Evolutionary conservation across 345 rosid species (phyloP), one percentile per base, ranked within the genome.

Genomic region (Syzygium aromaticum): DNA sequence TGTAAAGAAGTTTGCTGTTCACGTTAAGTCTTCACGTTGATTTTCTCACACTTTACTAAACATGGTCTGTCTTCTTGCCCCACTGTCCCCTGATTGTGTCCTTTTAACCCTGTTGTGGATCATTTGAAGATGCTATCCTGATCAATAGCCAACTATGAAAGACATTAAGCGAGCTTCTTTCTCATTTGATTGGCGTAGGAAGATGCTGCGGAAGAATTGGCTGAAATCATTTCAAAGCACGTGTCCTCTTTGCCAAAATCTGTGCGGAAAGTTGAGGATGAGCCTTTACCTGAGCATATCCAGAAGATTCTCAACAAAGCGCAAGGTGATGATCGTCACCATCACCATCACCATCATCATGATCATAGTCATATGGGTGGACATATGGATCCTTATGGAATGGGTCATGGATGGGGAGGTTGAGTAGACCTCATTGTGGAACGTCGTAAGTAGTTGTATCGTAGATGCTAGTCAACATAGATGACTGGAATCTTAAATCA

Each of bases 181-280:
- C 38, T 64, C 56, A 11, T 33, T 11, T 40, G 83, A 63, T 73
- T 83, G 82, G 57, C 90, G 85, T 91, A 97, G 99, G 98, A 89
- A 90, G 90, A 91, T 90, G 88, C 85, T 88, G 93, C 96, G 5
- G 91, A 90, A 51, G 97, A 97, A 92, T 88, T 95, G 86, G 95
- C 95, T 3, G 92, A 92, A 78, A 90, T 88, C 33, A 91, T 97
- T 64, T 86, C 88, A 11, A 85, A 88, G 28, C 95, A 96, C 43
- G 93, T 97, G 27, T 91, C 96, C 89, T 93, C 91, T 17, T 89
- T 97, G 46, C 98, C 99, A 1, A 94, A 88, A 90, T 89, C 96
- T 28, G 86, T 86, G 30, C 92, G 93, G 92, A 89, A 88, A 86
- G 93, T 86, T 10, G 86, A 88, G 87, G 95, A 94, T 88, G 96